A percentile compares a stretch with the other conserved stretches of the same genome.
Conservation (phyloP, 2,329 filamentous ascomycete genomes). For the Cytospora mali region DNA sequence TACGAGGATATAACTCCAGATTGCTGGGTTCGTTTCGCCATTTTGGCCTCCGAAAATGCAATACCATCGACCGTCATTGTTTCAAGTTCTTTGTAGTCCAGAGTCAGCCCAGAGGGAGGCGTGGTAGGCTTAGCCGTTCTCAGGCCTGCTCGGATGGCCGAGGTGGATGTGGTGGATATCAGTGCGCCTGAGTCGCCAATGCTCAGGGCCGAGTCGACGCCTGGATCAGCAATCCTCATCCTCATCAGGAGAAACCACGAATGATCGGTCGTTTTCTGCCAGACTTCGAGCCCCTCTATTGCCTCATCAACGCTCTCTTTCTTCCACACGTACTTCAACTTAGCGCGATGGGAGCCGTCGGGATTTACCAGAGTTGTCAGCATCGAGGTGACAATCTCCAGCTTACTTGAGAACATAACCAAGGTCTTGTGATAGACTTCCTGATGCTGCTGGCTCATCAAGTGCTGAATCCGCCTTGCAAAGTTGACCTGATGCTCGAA, state of each 20-base stretch:
- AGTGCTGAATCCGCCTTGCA: constrained; percentile 23
- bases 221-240: background rate
- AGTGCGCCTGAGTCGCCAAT: background rate
- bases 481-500: constrained; percentile 30
- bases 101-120: background rate
- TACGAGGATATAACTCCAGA: background rate
- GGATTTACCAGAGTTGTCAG: background rate
- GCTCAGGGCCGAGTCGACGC: background rate
- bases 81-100: background rate
- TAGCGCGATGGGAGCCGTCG: background rate
- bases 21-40: background rate
- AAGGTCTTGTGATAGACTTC: constrained; percentile 30
- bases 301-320: background rate
- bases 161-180: background rate
- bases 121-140: background rate
- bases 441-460: constrained; percentile 30
- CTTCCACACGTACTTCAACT: background rate
- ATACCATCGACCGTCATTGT: background rate
- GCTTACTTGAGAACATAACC: constrained; percentile 28
- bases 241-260: constrained; percentile 6
- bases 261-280: background rate
- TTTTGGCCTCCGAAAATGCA: background rate
- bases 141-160: constrained; percentile 1
- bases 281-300: background rate
- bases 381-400: constrained; percentile 23